Percentiles rank a stretch among this genome's conserved stretches.
phyloP scores from a whole-genome alignment of 768 basidiomycete species.

The Coprinopsis marcescibilis region DNA sequence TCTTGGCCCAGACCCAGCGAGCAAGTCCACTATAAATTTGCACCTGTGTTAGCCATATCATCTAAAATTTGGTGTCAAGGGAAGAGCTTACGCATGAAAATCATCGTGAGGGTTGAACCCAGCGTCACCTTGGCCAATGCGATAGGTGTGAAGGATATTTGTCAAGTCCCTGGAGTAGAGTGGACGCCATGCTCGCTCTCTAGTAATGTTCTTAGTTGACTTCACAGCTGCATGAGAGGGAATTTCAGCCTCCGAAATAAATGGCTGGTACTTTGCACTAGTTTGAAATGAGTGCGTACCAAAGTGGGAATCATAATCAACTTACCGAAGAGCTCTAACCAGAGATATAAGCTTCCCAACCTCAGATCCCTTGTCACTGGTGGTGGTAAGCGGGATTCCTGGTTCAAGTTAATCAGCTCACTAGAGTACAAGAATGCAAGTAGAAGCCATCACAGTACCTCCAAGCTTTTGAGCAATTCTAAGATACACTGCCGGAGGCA shows the following conservation, averaged over 20 bases:
- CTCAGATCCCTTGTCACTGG: conserved; percentile 20
- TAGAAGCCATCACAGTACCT: conserved; percentile 12
- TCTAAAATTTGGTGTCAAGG: neutral
- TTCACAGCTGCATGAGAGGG: conserved; percentile 20
- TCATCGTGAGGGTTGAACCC: conserved; percentile 17
- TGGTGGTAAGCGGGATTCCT: conserved; percentile 20
- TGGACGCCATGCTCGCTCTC: conserved; percentile 23
- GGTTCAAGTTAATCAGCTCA: neutral
- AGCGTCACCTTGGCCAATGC: conserved; percentile 13
- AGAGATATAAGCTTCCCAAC: conserved; percentile 17
- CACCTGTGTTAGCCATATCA: neutral
- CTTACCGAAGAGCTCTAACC: conserved; percentile 18
- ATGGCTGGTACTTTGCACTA: conserved; percentile 16
- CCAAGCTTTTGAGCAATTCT: conserved; percentile 10
- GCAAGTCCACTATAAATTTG: conserved; percentile 14
- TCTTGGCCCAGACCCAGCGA: conserved; percentile 20
- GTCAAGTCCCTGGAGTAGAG: conserved; percentile 21
- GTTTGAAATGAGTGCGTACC: neutral
- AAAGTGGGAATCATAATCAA: no score
- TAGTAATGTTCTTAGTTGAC: conserved; percentile 24
- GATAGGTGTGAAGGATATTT: conserved; percentile 19
- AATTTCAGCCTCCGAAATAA: conserved; percentile 14
- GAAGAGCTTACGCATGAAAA: conserved; percentile 18
- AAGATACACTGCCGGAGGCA: conserved; percentile 19
- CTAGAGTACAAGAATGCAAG: neutral